phyloP scores from a whole-genome alignment of 1,284 basidiomycete genomes.

The Microbotryomycetes sp. region DNA sequence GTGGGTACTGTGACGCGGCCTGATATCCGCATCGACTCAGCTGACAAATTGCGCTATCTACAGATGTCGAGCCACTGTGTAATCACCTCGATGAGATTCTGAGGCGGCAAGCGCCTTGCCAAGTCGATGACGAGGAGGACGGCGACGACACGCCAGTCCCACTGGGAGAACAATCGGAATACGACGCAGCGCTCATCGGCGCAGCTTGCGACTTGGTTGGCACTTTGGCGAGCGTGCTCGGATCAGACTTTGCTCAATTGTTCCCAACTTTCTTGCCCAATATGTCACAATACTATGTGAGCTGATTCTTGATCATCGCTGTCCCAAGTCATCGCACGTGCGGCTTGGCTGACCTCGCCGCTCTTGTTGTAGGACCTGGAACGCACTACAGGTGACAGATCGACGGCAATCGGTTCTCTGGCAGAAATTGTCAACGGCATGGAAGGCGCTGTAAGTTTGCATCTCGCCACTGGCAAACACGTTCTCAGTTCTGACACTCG shows the following conservation, averaged over 20 bases:
- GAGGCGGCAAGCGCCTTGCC: constrained; percentile 87
- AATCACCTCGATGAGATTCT: constrained; percentile 74
- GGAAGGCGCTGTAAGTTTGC: constrained; percentile 72
- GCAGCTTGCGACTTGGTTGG: constrained; percentile 93
- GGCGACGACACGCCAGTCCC: constrained; percentile 65
- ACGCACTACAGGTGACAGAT: constrained; percentile 82
- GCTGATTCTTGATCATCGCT: constrained; percentile 40
- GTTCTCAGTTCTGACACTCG: constrained; percentile 68
- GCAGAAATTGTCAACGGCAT: constrained; percentile 94
- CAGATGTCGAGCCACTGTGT: constrained; percentile 73
- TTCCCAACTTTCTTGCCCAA: constrained; percentile 83
- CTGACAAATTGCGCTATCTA: constrained; percentile 6
- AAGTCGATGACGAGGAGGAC: constrained; percentile 92
- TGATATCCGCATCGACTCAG: background rate
- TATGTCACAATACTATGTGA: constrained; percentile 86
- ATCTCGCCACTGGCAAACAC: too few species aligned
- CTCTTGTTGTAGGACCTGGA: constrained; percentile 59
- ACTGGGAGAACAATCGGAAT: constrained; percentile 67
- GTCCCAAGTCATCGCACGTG: background rate
- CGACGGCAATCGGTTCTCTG: constrained; percentile 85
- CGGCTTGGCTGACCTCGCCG: constrained; percentile 25
- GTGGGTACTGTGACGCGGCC: constrained; percentile 1
- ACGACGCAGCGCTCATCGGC: constrained; percentile 90
- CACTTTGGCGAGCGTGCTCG: constrained; percentile 77
- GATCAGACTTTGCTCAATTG: constrained; percentile 74